phyloP scores from a whole-genome alignment of 2,329 filamentous ascomycete genomes.

The Talaromyces pinophilus region DNA sequence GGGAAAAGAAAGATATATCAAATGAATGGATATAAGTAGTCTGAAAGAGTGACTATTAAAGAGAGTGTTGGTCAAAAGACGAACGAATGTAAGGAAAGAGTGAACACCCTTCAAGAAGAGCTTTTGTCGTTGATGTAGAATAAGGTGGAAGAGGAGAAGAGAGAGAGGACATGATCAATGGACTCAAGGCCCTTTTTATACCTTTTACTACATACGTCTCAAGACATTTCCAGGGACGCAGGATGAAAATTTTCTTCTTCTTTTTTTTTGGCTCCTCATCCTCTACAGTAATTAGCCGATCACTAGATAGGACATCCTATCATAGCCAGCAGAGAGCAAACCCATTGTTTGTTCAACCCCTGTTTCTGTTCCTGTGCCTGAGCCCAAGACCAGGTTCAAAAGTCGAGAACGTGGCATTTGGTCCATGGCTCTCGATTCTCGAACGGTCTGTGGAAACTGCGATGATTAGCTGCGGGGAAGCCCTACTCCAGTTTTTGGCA shows the following conservation, averaged over 20 bases:
- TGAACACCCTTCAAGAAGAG: constrained; percentile 20
- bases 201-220: neutral
- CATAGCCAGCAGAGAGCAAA: neutral
- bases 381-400: neutral
- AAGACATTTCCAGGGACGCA: neutral
- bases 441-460: constrained; percentile 16
- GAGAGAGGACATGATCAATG: neutral
- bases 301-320: neutral
- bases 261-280: neutral
- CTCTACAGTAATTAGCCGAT: neutral
- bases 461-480: constrained; percentile 19
- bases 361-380: constrained; percentile 6
- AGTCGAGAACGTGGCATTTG: neutral
- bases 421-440: constrained; percentile 20
- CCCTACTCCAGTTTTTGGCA: neutral
- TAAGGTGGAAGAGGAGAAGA: constrained; percentile 6
- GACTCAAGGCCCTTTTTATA: constrained; percentile 17
- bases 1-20: neutral
- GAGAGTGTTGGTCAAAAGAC: constrained; percentile 8
- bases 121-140: constrained; percentile 6
- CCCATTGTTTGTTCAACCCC: neutral
- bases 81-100: constrained; percentile 14
- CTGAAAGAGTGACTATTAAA: constrained; percentile 9
- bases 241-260: constrained; percentile 7
- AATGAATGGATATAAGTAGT: neutral